phyloP scores from a whole-genome alignment of 495 filamentous ascomycete species.

The Talaromyces proteolyticus region DNA sequence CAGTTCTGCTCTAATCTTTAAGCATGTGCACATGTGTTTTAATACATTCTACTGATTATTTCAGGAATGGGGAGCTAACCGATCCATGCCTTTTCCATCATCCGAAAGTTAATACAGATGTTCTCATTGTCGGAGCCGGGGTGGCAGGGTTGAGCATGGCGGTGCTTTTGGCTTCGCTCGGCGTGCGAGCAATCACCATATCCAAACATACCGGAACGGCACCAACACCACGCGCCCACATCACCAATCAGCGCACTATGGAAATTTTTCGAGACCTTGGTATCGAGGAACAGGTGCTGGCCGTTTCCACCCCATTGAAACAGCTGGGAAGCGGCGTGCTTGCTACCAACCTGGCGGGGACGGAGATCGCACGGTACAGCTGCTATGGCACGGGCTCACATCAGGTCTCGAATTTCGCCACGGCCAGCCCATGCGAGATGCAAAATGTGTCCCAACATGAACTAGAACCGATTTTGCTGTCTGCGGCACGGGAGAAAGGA shows the following conservation, averaged over 20 bases:
- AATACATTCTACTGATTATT: too few relatives aligned
- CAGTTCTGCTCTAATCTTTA: too few relatives aligned
- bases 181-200: constrained; percentile 12
- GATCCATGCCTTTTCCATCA: too few relatives aligned
- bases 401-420: not conserved
- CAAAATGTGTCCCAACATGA: not conserved
- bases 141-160: constrained; percentile 10
- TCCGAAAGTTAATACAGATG: too few relatives aligned
- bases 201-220: constrained; percentile 12
- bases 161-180: not conserved
- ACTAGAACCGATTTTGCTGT: not conserved
- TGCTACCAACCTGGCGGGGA: not conserved
- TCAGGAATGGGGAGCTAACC: too few relatives aligned
- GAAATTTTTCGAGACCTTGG: constrained; percentile 15
- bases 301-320: not conserved
- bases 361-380: not conserved
- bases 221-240: constrained; percentile 13
- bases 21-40: too few relatives aligned
- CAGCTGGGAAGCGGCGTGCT: too few relatives aligned
- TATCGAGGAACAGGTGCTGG: constrained; percentile 5
- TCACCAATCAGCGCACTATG: constrained; percentile 16
- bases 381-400: not conserved
- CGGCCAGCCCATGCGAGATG: not conserved
- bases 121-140: constrained; percentile 19
- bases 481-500: not conserved